Base-by-base conservation (phyloP, 768 basidiomycete genomes). In the Nevesoporus exiguus region DNA sequence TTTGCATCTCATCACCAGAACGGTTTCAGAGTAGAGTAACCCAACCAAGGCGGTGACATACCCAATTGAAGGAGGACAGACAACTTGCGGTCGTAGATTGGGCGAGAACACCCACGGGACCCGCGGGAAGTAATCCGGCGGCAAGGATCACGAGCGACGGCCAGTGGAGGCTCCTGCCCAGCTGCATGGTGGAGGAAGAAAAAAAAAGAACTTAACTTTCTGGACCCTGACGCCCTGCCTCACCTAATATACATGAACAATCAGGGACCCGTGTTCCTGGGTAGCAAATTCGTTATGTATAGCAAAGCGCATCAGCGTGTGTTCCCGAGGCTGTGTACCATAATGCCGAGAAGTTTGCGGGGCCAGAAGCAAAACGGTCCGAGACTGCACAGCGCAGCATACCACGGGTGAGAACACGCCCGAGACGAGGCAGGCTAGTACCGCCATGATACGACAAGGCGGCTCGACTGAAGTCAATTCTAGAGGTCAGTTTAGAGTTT, bases 1-100 rank as follows among this genome's bases (percentile, higher is more conserved):
- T 83, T 45, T 46, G 13, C 69, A 72, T 68, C 68, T 70, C 22
- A 14, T 29, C 48, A 34, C 31, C 7, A 25, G 43, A 52, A 40
- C 17, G 39, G 13, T 14, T 57, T 37, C 13, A 52, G 22, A 24
- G 36, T 10, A 37, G 45, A n/a, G 33, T n/a, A 17, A 3, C 21
- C 5, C 5, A 24, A 3, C 11, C 15, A 13, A 29, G 22, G 31
- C 10, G 19, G 30, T 22, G 21, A 51, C 69, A 10, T 47, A 70
- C 71, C 72, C 71, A 73, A 49, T 33, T 22, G 34, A 58, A 71
- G 22, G 49, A 30, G 36, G 57, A 48, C 0, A 47, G 34, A 53
- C 72, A 73, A 13, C 21, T n/a, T 17, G 43, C 69, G 13, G 43
- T 8, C 7, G 71, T 43, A 1, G 58, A 46, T 46, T 73, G 71